Conservation (phyloP, 163 green algal species). For the Prototheca wickerhamii region DNA sequence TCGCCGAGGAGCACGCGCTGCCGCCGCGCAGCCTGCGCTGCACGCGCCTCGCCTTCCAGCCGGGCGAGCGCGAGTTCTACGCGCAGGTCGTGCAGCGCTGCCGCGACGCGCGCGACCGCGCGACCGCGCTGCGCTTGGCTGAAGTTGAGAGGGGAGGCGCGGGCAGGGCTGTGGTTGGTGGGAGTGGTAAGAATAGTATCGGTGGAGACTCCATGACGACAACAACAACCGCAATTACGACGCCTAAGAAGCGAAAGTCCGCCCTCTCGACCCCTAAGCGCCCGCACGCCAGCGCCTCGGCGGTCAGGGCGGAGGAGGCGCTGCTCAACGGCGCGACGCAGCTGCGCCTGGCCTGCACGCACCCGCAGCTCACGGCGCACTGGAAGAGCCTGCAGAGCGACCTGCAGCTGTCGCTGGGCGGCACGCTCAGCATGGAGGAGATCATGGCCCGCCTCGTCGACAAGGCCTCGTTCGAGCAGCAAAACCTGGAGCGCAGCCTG, state of each 20-base stretch:
- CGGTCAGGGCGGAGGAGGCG: slow-evolving; percentile 24
- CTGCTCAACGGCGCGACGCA: slow-evolving; percentile 33
- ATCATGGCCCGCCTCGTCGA: slow-evolving; percentile 51
- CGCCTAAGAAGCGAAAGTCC: too few relatives aligned
- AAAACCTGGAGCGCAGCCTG: slow-evolving; percentile 49
- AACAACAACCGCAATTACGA: slow-evolving; percentile 1
- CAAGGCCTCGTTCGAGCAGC: slow-evolving; percentile 45
- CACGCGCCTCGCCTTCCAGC: slow-evolving; percentile 43
- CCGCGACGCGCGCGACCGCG: slow-evolving; percentile 8
- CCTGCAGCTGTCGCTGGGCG: slow-evolving; percentile 42
- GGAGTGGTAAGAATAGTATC: neutral
- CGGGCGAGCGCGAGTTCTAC: slow-evolving; percentile 54
- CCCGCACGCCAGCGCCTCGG: neutral
- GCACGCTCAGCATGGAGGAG: slow-evolving; percentile 32
- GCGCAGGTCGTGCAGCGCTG: slow-evolving; percentile 19
- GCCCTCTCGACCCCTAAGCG: neutral
- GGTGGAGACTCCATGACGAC: neutral
- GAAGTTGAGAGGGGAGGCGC: neutral
- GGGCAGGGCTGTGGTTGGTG: neutral
- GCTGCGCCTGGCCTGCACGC: slow-evolving; percentile 50
- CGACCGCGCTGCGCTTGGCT: neutral
- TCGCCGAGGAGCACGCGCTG: slow-evolving; percentile 46
- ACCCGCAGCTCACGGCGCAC: slow-evolving; percentile 59
- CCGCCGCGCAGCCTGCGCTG: slow-evolving; percentile 38
- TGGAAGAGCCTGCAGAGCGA: slow-evolving; percentile 46